These are phyloP conservation scores for Trichoderma orchidacearum DNA, from an alignment of 495 filamentous ascomycete genomes.

Conservation along the genomic window DNA sequence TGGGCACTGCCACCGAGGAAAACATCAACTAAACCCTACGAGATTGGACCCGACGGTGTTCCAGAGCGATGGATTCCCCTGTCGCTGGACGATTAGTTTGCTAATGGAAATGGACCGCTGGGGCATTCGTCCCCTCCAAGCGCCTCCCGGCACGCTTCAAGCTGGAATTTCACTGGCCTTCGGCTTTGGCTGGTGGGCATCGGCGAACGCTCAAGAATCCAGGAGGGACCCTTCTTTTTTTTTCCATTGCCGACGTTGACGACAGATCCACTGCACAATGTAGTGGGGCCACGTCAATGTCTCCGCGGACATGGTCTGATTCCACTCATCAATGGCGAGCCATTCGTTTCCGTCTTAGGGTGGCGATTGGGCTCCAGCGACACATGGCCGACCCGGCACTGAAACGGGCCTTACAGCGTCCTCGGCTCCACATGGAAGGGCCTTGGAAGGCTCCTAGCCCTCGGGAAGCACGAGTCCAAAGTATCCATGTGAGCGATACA, in stretches of 20 bases:
- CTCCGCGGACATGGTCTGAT: background rate
- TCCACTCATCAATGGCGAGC: background rate
- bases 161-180: background rate
- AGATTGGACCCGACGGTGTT: conserved; percentile 35
- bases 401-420: background rate
- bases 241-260: background rate
- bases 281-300: background rate
- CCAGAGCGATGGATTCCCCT: conserved; percentile 29
- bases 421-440: background rate
- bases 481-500: background rate
- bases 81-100: background rate
- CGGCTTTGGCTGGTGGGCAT: background rate
- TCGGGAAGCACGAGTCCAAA: background rate
- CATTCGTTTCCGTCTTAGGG: background rate
- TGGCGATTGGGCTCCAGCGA: background rate
- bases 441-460: background rate
- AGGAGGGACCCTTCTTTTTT: background rate
- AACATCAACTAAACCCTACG: conserved; percentile 34
- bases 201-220: background rate
- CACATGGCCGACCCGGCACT: background rate
- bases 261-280: background rate
- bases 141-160: background rate
- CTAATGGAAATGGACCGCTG: background rate
- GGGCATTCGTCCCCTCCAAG: background rate
- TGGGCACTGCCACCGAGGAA: conserved; percentile 83